Evolutionary conservation across 2,329 filamentous ascomycete genomes (phyloP), one percentile per base, ranked within the genome.

Genomic region (Colletotrichum sp.): DNA sequence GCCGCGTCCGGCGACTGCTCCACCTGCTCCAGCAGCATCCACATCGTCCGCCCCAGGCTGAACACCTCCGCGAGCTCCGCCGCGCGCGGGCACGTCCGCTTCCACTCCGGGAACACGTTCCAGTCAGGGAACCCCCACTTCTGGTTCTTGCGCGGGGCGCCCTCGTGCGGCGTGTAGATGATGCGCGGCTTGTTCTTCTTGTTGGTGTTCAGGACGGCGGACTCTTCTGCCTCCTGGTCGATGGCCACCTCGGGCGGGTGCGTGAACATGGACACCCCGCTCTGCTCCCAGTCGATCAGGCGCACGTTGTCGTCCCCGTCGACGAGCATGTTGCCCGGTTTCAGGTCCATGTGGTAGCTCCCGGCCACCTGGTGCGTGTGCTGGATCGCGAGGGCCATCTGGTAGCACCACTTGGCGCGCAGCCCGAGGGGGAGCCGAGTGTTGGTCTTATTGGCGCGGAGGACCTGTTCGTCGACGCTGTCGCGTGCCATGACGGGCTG

Each of bases 321-420:
- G 6, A 81, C 65, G 30, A 82, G 63, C n/a, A 81, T 79, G 67
- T 83, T 83, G 26, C 78, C 79, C 2, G 81, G 81, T 72, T 82
- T 83, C 64, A 83, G 78, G 64, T 83, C 81, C 79, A 81, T 82
- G 70, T 83, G 81, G 62, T 78, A 83, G 2, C 77, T 82, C 5
- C 77, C 52, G 16, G 77, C 79, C 8, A 75, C 71, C 12, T 34
- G 68, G 30, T 81, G 80, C 3, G 80, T 80, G 36, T 81, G 77
- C 6, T 68, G 70, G 12, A 81, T 60, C 12, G 79, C 80, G 13
- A 68, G 32, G 3, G 79, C 71, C 80, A 81, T 81, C 49, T 80
- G 72, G 32, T 68, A 44, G 75, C 80, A 80, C 80, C 79, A 81
- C 18, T 68, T 69, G 8, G 77, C 78, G 66, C 80, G 81, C 8